A percentile compares a stretch with the other conserved stretches of the same genome.
Evolutionary conservation across 2,329 filamentous ascomycete species (phyloP).

Genomic region (Plectosphaerella sp.): DNA sequence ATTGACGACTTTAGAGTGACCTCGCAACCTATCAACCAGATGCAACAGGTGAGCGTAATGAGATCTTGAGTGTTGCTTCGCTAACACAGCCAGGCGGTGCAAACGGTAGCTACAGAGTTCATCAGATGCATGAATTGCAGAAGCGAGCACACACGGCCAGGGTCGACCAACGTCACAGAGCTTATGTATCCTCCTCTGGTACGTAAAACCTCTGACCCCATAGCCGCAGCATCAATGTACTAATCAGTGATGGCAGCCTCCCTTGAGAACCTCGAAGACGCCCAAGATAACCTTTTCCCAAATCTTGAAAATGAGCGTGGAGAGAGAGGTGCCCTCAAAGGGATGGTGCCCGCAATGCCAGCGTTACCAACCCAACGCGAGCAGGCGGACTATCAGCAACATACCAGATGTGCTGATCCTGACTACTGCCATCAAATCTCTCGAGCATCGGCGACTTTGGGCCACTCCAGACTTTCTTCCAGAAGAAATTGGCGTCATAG

Average conservation of each 20-base stretch:
- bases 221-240: slow-evolving; percentile 1
- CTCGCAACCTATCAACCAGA: slow-evolving; percentile 52
- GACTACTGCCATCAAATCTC: slow-evolving; percentile 70
- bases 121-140: slow-evolving; percentile 85
- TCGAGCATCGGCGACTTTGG: slow-evolving; percentile 79
- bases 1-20: slow-evolving; percentile 71
- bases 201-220: slow-evolving; percentile 6
- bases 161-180: slow-evolving; percentile 79
- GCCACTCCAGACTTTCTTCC: slow-evolving; percentile 86
- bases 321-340: slow-evolving; percentile 80
- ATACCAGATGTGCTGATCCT: slow-evolving; percentile 85
- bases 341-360: slow-evolving; percentile 93
- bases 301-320: slow-evolving; percentile 86
- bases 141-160: slow-evolving; percentile 78
- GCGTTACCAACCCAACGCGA: slow-evolving; percentile 82
- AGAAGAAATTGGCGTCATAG: slow-evolving; percentile 87
- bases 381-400: slow-evolving; percentile 76
- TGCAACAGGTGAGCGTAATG: slow-evolving; percentile 58
- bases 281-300: slow-evolving; percentile 73
- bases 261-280: slow-evolving; percentile 42
- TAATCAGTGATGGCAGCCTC: slow-evolving; percentile 36
- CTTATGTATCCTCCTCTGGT: slow-evolving; percentile 68
- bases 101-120: slow-evolving; percentile 64
- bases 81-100: slow-evolving; percentile 42
- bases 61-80: slow-evolving; percentile 14